Evolutionary conservation across 306 rosid genomes (phyloP), one percentile per base, ranked within the genome.

Genomic region (Purshia tridentata): DNA sequence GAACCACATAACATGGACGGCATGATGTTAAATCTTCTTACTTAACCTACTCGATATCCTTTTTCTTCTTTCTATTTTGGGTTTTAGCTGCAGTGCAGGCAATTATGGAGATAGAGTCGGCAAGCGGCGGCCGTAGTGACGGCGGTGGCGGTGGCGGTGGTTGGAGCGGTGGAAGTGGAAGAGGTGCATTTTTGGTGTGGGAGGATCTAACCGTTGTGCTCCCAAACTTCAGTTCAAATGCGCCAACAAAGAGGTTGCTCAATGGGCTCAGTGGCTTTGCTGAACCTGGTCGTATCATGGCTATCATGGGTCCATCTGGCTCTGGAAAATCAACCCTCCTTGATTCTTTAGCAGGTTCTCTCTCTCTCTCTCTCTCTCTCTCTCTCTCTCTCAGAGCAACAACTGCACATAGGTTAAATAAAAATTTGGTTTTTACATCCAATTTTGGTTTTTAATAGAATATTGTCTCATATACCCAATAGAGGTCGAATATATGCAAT

Each of bases 221-320:
- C 0, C 97, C 97, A 0, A 93, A 93, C 67, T 93, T 86, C 51
- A 76, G 85, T 0, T 29, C 35, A 29, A 85, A 91, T 40, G 93
- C 87, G 41, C 96, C 98, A 39, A 93, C 97, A 0, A 93, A 77
- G 75, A 79, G 96, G 75, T 51, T 91, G 74, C 92, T 91, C 41
- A 85, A 87, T 83, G 97, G 97, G 15, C 86, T 91, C 1, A 80
- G 79, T 80, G 97, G 97, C 22, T 89, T 54, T 75, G 96, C 92
- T 72, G 97, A 89, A 75, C 92, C 97, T 70, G 97, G 97, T 63
- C 80, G 86, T 70, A 87, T 91, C 84, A 87, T 83, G 89, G 97
- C 97, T 41, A 91, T 91, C 29, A 91, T 91, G 97, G 97, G 97
- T 54, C 97, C 97, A 61, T 91, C 97, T 72, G 97, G 97, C 48